These are phyloP conservation scores for Lithocarpus polystachyus DNA, from an alignment of 306 rosid genomes.

Conservation along the genomic window DNA sequence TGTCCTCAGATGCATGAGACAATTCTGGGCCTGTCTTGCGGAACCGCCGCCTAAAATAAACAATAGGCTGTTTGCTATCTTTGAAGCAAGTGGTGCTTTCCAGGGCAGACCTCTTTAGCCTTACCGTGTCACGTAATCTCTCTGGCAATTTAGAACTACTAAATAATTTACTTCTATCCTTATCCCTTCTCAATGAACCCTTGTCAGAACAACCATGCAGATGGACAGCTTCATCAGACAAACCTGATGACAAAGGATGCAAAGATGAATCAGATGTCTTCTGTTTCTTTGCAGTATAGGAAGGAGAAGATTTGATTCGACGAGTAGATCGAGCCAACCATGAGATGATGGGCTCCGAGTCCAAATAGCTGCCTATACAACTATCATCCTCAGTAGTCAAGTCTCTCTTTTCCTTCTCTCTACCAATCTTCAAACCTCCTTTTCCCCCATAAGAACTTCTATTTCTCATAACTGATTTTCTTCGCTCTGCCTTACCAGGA, in stretches of 20 bases:
- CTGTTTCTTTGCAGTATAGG: constrained; percentile 60
- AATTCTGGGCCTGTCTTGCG: constrained; percentile 43
- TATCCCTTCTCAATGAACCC: constrained; percentile 31
- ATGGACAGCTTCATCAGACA: constrained; percentile 39
- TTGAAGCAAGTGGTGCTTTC: constrained; percentile 34
- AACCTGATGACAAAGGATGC: constrained; percentile 37
- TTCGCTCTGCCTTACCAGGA: constrained; percentile 51
- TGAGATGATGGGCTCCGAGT: constrained; percentile 89
- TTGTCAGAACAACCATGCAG: constrained; percentile 23
- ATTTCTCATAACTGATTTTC: constrained; percentile 31
- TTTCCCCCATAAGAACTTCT: constrained; percentile 42
- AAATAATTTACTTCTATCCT: constrained; percentile 32
- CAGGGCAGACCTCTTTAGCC: constrained; percentile 38
- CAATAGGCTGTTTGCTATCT: constrained; percentile 65
- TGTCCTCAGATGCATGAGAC: constrained; percentile 26
- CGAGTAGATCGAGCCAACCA: constrained; percentile 76
- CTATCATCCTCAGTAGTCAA: constrained; percentile 43
- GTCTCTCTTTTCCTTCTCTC: constrained; percentile 44
- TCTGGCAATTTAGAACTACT: constrained; percentile 37
- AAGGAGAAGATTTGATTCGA: constrained; percentile 55
- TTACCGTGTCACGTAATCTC: constrained; percentile 35
- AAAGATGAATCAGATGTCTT: constrained; percentile 44
- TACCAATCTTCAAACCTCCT: constrained; percentile 40
- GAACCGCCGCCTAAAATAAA: constrained; percentile 71
- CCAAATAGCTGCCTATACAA: constrained; percentile 57